Base-by-base conservation (phyloP, 805 yeast species). In the Suhomyces prunicola region DNA sequence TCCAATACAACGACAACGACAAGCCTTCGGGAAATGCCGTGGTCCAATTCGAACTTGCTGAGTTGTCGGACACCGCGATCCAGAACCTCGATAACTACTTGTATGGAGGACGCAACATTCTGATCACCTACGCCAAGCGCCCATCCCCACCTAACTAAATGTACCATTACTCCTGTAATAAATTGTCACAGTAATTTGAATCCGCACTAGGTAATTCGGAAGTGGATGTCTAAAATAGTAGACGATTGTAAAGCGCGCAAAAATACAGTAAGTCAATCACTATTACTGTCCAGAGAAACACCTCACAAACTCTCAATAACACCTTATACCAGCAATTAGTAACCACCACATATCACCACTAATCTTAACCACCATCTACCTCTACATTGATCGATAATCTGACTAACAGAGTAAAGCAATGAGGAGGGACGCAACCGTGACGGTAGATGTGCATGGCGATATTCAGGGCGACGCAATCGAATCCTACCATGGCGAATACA, bases 1-100 rank as follows among this genome's bases (percentile, higher is more conserved):
- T 93, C 55, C 89, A 85, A 67, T 81, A 69, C 61, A 63, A 61
- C 54, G 66, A 76, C 4, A 70, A 72, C 36, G 93, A 93, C 39
- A 80, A 85, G 63, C 84, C 96, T 15, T 77, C 86, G 1, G 98
- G 97, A 29, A 73, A 78, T 57, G 97, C 96, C n/a, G 91, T 90
- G 48, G 91, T 93, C 44, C 82, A 85, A 66, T 89, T 88, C 65
- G 86, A 80, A 54, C 75, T 78, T 51, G 78, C 76, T 29, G 88
- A 81, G 33, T 77, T 82, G 56, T 96, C 97, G 1, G 87, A 84
- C 47, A 72, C 77, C 47, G 93, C 97, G 48, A 84, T 93, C 59
- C 75, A 76, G 45, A 88, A 87, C 70, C 79, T 94, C 63, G 79
- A 89, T 65, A 84, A 84, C 50, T 93, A 92, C 72, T 83, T 79